Base-by-base conservation (phyloP, 2,329 filamentous ascomycete species). In the Colletotrichum gigasporum region DNA sequence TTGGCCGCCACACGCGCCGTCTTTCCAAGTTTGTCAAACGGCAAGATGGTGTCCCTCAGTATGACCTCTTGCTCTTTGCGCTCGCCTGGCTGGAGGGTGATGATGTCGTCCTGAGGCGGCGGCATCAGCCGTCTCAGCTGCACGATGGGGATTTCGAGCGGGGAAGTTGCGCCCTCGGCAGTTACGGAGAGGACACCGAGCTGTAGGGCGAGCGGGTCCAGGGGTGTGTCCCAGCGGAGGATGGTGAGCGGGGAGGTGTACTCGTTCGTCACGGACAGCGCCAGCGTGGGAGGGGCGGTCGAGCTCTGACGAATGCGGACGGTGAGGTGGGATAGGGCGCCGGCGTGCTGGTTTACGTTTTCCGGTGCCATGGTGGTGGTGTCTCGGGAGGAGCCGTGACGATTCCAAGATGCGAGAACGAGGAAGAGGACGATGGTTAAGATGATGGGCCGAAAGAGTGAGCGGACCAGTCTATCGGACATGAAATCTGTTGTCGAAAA, bases 191-290 rank as follows among this genome's bases (percentile, higher is more conserved):
- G 53, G n/a, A 80, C 70, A 8, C 81, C 81, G 3, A 82, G 73
- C 55, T 78, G 74, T 45, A 81, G 63, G 0, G 77, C 80, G 14
- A 80, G 53, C 0, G 74, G 71, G 66, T 83, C 81, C n/a, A 83
- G 72, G n/a, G 81, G 81, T 0, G 80, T 80, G 50, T 78, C 72
- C 74, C 81, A 83, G 3, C 69, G 71, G 34, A 83, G 74, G 20
- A 83, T 67, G 1, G 79, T 82, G 55, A 82, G 72, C 1, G 79
- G 70, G 4, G 67, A 58, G 2, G 72, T 67, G 56, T 78, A 74
- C 10, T 72, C 75, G 72, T 83, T 83, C 47, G 75, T 79, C 39
- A 83, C 76, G 2, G 71, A 72, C 39, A 80, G 69, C 9, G 71
- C 73, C 26, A 83, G 66, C 5, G 74, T 73, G 3, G 75, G 75